Percentiles rank a stretch among this genome's conserved stretches.
phyloP scores from a whole-genome alignment of 805 yeast genomes.

The Candida maesae region DNA sequence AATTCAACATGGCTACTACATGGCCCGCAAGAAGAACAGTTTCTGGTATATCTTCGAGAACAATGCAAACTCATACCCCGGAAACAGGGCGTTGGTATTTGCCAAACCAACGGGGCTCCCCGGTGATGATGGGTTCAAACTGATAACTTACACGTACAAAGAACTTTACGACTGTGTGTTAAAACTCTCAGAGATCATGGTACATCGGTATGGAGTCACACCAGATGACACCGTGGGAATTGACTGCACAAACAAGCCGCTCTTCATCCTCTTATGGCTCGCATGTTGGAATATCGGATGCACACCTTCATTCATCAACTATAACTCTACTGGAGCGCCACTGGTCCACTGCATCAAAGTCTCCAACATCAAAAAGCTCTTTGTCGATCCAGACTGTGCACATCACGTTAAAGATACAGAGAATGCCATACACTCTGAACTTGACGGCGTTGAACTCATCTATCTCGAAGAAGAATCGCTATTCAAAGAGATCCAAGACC shows the following conservation, averaged over 20 bases:
- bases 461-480: constrained; percentile 52
- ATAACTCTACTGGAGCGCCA: constrained; percentile 69
- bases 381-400: constrained; percentile 71
- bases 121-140: constrained; percentile 52
- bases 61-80: constrained; percentile 44
- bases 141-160: constrained; percentile 64
- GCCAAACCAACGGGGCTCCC: constrained; percentile 33
- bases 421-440: constrained; percentile 31
- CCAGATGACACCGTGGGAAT: constrained; percentile 69
- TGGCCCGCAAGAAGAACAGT: constrained; percentile 29
- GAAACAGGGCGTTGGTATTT: constrained; percentile 60
- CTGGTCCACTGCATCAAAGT: constrained; percentile 75
- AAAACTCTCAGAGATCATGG: constrained; percentile 61
- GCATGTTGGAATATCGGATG: constrained; percentile 93
- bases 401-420: constrained; percentile 50
- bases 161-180: constrained; percentile 66
- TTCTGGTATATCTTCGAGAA: constrained; percentile 69
- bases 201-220: constrained; percentile 57
- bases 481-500: constrained; percentile 35
- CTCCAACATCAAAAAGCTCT: constrained; percentile 58
- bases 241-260: constrained; percentile 78
- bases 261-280: constrained; percentile 75
- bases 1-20: constrained; percentile 10
- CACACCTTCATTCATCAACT: constrained; percentile 80
- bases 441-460: constrained; percentile 41